Evolutionary conservation across 2,329 filamentous ascomycete species (phyloP).

Genomic region (Elsinoe australis): DNA sequence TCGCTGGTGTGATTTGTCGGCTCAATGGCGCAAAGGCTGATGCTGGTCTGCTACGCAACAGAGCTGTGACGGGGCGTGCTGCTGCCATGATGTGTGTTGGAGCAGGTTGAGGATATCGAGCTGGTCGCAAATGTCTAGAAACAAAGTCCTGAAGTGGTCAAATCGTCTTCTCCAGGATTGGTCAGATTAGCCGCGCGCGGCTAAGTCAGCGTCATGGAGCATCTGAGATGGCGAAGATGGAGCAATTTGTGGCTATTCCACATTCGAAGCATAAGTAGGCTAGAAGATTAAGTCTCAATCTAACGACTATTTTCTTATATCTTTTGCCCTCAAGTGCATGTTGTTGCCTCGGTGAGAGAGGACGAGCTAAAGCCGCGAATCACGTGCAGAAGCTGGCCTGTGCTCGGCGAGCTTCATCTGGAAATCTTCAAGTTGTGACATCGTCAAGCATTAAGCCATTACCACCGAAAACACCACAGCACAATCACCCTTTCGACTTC

Average conservation of each 20-base stretch:
- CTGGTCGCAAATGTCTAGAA: background rate
- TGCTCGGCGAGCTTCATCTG: slow-evolving; percentile 10
- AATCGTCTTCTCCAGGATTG: slow-evolving; percentile 17
- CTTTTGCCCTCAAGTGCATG: too few relatives aligned
- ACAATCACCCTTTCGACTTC: slow-evolving; percentile 18
- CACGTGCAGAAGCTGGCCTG: slow-evolving; percentile 11
- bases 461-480: background rate
- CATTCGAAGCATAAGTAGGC: too few relatives aligned
- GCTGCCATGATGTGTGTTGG: slow-evolving; percentile 37
- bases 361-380: background rate
- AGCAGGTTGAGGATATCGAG: background rate
- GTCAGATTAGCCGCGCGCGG: slow-evolving; percentile 14
- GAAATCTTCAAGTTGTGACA: slow-evolving; percentile 17
- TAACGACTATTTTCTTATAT: too few relatives aligned
- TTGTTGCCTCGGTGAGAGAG: background rate
- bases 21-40: slow-evolving; percentile 32
- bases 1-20: slow-evolving; percentile 37
- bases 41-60: slow-evolving; percentile 40
- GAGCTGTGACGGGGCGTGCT: slow-evolving; percentile 41
- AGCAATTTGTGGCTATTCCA: background rate
- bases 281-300: too few relatives aligned
- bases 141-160: slow-evolving; percentile 17
- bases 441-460: background rate
- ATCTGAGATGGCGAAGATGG: background rate
- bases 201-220: slow-evolving; percentile 10